phyloP scores from a whole-genome alignment of 2,329 filamentous ascomycete genomes.

The Sclerotinia glacialis region DNA sequence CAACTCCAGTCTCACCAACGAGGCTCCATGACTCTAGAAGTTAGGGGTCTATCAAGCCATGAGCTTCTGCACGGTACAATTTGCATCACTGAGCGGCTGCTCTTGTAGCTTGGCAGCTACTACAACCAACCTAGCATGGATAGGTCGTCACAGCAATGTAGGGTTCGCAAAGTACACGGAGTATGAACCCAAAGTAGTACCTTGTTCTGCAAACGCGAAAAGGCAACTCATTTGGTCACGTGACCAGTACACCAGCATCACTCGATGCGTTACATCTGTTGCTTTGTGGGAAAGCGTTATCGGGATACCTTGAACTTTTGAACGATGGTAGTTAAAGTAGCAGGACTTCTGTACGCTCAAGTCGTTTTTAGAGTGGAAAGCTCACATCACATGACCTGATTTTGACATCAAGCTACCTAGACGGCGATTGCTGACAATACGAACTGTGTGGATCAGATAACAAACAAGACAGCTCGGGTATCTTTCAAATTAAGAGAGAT shows the following conservation, averaged over 20 bases:
- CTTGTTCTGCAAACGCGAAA: not conserved
- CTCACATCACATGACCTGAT: not conserved
- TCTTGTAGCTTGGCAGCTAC: not conserved
- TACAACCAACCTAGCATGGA: not conserved
- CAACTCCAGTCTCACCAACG: not conserved
- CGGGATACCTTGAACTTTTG: rapidly evolving
- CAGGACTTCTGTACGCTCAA: not conserved
- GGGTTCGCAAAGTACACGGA: not conserved
- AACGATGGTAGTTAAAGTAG: no score
- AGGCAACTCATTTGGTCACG: not conserved
- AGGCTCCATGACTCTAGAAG: not conserved
- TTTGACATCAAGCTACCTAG: not conserved
- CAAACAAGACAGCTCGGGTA: no score
- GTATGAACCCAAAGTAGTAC: not conserved
- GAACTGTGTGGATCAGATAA: no score
- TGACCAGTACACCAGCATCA: not conserved
- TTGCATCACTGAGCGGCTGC: not conserved
- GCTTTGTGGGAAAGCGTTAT: not conserved
- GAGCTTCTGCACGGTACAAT: not conserved
- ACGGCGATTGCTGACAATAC: no score
- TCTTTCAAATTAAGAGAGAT: not conserved
- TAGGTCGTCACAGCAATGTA: not conserved
- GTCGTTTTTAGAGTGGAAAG: not conserved
- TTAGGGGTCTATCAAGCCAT: not conserved
- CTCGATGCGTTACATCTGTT: not conserved